These are phyloP conservation scores for Apiospora marii DNA, from an alignment of 2,329 filamentous ascomycete species.

Conservation along the genomic window DNA sequence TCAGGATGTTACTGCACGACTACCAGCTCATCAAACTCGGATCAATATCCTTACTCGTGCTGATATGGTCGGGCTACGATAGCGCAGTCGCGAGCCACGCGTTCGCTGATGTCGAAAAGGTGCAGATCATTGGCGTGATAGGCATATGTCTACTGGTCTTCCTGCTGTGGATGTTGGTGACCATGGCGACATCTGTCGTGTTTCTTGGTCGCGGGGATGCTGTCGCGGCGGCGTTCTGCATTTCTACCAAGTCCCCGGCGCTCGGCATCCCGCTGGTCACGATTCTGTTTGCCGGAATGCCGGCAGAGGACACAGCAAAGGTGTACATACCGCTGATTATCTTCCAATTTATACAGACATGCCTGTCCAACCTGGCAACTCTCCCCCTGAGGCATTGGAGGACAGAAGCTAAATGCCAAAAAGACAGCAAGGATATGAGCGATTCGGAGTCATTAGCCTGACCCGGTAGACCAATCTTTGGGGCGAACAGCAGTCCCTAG, in stretches of 20 bases:
- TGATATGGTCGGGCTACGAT: conserved; percentile 21
- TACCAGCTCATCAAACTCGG: background rate
- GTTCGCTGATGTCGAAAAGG: background rate
- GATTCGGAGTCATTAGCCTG: background rate
- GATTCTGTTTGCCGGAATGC: conserved; percentile 1
- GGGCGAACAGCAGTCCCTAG: background rate
- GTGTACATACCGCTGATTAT: conserved; percentile 1
- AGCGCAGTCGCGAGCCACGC: conserved; percentile 17
- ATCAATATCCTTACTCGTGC: background rate
- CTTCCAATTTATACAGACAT: conserved; percentile 2
- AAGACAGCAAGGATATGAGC: background rate
- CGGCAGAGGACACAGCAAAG: conserved; percentile 3
- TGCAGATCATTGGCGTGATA: background rate
- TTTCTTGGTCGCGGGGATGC: background rate
- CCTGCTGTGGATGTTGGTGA: conserved; percentile 4
- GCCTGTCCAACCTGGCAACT: conserved; percentile 3
- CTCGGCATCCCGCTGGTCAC: conserved; percentile 16
- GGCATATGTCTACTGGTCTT: background rate
- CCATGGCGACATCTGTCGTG: background rate
- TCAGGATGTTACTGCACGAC: background rate
- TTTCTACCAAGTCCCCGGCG: conserved; percentile 11
- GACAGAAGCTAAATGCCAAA: background rate
- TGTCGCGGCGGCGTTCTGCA: conserved; percentile 18
- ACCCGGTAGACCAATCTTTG: background rate
- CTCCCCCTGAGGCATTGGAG: conserved; percentile 12